These are phyloP conservation scores for Erodium trifolium DNA, from an alignment of 441 rosid genomes.

Conservation along the genomic window DNA sequence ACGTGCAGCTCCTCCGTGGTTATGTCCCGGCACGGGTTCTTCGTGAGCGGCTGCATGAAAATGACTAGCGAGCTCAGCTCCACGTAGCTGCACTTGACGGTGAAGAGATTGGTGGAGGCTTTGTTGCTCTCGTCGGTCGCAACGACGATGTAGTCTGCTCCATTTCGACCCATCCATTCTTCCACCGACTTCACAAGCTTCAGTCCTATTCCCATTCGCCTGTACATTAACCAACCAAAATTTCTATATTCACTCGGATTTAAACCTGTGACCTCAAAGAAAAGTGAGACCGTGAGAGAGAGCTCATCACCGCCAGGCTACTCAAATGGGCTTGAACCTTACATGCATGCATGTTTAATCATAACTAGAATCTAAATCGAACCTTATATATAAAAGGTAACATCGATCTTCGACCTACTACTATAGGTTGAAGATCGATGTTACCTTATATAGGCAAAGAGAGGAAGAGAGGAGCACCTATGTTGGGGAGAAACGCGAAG, in stretches of 20 bases:
- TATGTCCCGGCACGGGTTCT: constrained; percentile 21
- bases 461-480: constrained; percentile 22
- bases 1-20: constrained; percentile 37
- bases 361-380: no score
- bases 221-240: background rate
- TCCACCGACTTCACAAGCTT: constrained; percentile 42
- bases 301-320: no score
- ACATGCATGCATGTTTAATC: no score
- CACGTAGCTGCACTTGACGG: constrained; percentile 34
- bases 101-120: constrained; percentile 48
- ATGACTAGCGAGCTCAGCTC: constrained; percentile 34
- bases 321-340: no score
- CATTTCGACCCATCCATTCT: constrained; percentile 41
- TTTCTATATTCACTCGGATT: no score
- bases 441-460: background rate
- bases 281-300: no score
- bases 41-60: constrained; percentile 32
- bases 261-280: no score
- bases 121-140: constrained; percentile 41
- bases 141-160: constrained; percentile 36
- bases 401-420: no score
- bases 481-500: constrained; percentile 51
- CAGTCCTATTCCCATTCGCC: constrained; percentile 53
- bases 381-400: no score
- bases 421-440: no score